Conservation (phyloP, 129 eudicot genomes). For the Ambrosia artemisiifolia region DNA sequence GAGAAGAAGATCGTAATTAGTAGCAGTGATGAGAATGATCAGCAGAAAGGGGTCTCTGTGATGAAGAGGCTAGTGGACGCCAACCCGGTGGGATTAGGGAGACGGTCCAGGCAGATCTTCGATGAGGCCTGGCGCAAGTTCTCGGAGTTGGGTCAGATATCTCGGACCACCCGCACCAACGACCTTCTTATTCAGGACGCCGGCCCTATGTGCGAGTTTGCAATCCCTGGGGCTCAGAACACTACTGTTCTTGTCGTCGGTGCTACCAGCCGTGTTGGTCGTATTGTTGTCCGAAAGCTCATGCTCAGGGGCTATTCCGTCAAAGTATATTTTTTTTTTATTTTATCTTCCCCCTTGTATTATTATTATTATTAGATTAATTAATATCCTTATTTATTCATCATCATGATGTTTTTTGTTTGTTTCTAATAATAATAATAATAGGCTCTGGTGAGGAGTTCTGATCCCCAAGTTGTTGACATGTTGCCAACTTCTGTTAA, state of each 20-base stretch:
- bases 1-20: no score
- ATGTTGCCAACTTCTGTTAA: constrained; percentile 95
- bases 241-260: constrained; percentile 90
- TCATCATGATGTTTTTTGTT: no score
- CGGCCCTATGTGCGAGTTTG: constrained; percentile 95
- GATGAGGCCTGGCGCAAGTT: constrained; percentile 99
- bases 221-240: constrained; percentile 95
- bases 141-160: constrained; percentile 88
- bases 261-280: constrained; percentile 96
- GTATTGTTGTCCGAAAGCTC: constrained; percentile 92
- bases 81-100: constrained; percentile 93
- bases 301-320: constrained; percentile 96
- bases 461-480: constrained; percentile 64
- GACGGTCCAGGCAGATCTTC: constrained; percentile 80
- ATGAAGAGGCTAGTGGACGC: constrained; percentile 74
- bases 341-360: not conserved
- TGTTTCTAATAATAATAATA: no score
- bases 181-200: constrained; percentile 66
- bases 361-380: no score
- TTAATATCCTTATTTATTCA: no score
- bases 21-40: constrained; percentile 8
- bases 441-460: constrained; percentile 88
- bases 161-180: constrained; percentile 61
- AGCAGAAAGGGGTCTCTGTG: constrained; percentile 38
- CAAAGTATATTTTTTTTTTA: constrained; percentile 51